Base-by-base conservation (phyloP, 257 asterid species). In the Rubia yunnanensis region DNA sequence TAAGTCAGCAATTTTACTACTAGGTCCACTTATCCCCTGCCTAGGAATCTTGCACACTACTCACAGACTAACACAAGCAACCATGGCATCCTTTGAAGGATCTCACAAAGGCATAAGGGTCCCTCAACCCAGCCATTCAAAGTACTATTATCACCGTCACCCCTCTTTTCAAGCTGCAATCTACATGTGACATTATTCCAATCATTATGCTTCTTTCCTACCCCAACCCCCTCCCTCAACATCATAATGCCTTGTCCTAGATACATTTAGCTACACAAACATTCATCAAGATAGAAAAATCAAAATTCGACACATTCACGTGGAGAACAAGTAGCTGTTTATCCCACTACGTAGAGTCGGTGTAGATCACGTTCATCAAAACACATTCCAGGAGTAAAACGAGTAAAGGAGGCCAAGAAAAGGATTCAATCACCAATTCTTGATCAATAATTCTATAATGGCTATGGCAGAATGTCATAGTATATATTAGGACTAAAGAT, bases 101-200 rank as follows among this genome's bases (percentile, higher is more conserved):
- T 58, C 52, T 31, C 60, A 30, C 34, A 26, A 46, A 44, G 53
- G 20, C 30, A 32, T 48, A 23, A 15, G 31, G 57, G 69, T 0
- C 27, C 58, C 28, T 28, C 31, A 26, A 10, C 44, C 58, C 23
- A 48, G 27, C 8, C 30, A 34, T 10, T 27, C 24, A 58, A 10
- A 57, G 31, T 5, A 53, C 52, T 44, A 15, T 44, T 24, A 32
- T 11, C 44, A 27, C 46, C 46, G 27, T 31, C 34, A 55, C 7
- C 67, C 41, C 53, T 28, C 63, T 17, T 61, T 35, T 61, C 53
- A 1, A 35, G 10, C 58, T 70, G 63, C 74, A 61, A 18, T 15
- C 74, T 62, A 27, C 74, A 62, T 38, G 74, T 70, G 74, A 70
- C 69, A 20, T 52, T 8, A 36, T 62, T 53, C 58, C 58, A 36